These are phyloP conservation scores for Cutaneotrichosporon sp. DNA, from an alignment of 1,284 basidiomycete species.

Conservation along the genomic window DNA sequence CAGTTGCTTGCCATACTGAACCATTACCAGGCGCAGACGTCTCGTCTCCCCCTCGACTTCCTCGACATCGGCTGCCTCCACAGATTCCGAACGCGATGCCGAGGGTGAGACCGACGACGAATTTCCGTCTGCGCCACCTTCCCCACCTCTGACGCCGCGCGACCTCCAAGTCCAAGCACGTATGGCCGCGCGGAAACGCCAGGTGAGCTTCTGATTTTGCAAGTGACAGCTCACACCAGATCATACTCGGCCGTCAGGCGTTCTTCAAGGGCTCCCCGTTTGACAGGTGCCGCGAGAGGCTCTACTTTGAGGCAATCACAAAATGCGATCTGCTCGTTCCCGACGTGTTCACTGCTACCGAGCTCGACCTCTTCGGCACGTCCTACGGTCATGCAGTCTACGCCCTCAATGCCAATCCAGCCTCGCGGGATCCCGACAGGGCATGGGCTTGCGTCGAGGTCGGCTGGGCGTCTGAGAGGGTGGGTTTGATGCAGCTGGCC, in stretches of 20 bases:
- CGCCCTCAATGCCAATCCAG: not conserved
- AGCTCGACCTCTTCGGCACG: not conserved
- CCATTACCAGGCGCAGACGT: too few species aligned
- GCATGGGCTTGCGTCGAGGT: not conserved
- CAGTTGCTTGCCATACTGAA: too few species aligned
- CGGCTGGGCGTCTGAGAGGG: not conserved
- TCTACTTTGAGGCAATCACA: not conserved
- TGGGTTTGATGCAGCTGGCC: not conserved
- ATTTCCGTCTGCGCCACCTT: not conserved
- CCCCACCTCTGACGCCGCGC: not conserved
- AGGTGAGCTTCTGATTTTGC: not conserved
- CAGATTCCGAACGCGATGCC: not conserved
- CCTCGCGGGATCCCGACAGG: not conserved
- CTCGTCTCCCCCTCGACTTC: too few species aligned
- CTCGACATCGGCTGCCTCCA: too few species aligned
- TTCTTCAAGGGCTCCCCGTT: not conserved
- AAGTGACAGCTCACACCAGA: not conserved
- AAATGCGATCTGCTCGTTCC: not conserved
- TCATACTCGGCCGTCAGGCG: not conserved
- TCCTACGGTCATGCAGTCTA: not conserved
- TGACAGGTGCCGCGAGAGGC: too few species aligned
- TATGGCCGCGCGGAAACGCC: not conserved
- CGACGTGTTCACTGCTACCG: not conserved
- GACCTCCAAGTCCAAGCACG: not conserved
- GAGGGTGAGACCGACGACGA: not conserved